phyloP scores from a whole-genome alignment of 768 basidiomycete species.

The Sporobolomyces pararoseus region DNA sequence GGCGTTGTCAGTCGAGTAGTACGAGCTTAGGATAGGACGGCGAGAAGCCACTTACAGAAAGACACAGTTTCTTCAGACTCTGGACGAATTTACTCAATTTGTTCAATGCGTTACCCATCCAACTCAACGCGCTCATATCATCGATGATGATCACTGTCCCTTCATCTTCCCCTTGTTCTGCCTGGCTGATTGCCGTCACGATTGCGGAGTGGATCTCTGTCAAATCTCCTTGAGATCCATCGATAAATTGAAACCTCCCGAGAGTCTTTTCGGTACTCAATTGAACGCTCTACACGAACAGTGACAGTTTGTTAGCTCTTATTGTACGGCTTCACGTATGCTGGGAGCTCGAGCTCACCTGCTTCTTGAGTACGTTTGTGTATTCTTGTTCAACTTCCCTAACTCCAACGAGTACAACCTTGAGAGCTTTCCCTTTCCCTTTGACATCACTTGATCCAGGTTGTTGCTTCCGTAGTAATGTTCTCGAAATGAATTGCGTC shows the following conservation, averaged over 20 bases:
- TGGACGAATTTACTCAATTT: constrained; percentile 2
- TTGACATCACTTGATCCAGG: background rate
- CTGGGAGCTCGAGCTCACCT: background rate
- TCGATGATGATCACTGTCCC: constrained; percentile 22
- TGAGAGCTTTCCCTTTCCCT: background rate
- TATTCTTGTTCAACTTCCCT: constrained; percentile 21
- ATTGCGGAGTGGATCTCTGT: background rate
- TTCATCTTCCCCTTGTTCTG: background rate
- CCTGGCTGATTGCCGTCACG: too few relatives aligned
- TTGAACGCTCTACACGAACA: constrained; percentile 20
- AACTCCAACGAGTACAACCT: constrained; percentile 20
- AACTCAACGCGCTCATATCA: constrained; percentile 29
- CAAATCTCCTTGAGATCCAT: background rate
- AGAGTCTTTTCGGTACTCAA: background rate
- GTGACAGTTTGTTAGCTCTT: too few relatives aligned
- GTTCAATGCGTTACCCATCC: constrained; percentile 7
- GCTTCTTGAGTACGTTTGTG: constrained; percentile 12
- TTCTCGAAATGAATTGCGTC: background rate
- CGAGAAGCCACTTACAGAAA: background rate
- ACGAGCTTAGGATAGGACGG: background rate
- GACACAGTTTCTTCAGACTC: background rate
- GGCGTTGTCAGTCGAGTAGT: background rate
- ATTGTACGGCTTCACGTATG: background rate
- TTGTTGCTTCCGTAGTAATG: constrained; percentile 12
- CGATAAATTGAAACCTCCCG: constrained; percentile 12